Evolutionary conservation across 805 yeast genomes (phyloP).

Genomic region (Spathaspora girioi): DNA sequence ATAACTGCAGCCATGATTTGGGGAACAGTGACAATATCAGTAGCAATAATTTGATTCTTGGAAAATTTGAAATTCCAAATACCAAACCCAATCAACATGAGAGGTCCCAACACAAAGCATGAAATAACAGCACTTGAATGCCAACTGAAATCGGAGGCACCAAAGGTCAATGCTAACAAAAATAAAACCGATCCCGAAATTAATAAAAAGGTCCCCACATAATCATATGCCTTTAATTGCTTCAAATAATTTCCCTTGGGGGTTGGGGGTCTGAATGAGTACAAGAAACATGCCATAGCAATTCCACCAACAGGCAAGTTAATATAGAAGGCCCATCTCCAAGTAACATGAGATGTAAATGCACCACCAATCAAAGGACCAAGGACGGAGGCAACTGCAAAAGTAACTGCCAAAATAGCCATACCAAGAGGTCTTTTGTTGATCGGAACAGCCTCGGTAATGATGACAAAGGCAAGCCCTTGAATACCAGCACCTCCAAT

Average conservation of each 20-base stretch:
- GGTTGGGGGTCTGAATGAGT: constrained; percentile 44
- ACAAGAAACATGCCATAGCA: constrained; percentile 23
- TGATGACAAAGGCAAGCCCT: constrained; percentile 48
- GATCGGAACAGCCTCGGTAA: constrained; percentile 53
- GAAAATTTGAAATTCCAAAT: constrained; percentile 42
- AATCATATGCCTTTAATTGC: constrained; percentile 48
- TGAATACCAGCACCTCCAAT: constrained; percentile 57
- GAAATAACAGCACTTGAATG: constrained; percentile 33
- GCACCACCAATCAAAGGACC: constrained; percentile 57
- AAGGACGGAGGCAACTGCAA: constrained; percentile 47
- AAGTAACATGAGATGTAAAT: constrained; percentile 37
- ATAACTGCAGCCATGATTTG: constrained; percentile 37
- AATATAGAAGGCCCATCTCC: constrained; percentile 63
- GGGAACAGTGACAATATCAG: constrained; percentile 35
- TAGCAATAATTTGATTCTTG: constrained; percentile 43
- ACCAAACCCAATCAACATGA: constrained; percentile 34
- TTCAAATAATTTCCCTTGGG: constrained; percentile 33
- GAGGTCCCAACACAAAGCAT: constrained; percentile 32
- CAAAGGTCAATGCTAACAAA: constrained; percentile 57
- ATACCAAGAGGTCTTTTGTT: constrained; percentile 51
- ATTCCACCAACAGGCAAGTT: constrained; percentile 41
- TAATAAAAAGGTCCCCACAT: constrained; percentile 46
- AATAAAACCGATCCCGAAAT: constrained; percentile 47
- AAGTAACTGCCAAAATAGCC: constrained; percentile 49
- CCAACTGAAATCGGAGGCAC: constrained; percentile 58